phyloP scores from a whole-genome alignment of 2,329 filamentous ascomycete species.

The Fusarium hainanense region DNA sequence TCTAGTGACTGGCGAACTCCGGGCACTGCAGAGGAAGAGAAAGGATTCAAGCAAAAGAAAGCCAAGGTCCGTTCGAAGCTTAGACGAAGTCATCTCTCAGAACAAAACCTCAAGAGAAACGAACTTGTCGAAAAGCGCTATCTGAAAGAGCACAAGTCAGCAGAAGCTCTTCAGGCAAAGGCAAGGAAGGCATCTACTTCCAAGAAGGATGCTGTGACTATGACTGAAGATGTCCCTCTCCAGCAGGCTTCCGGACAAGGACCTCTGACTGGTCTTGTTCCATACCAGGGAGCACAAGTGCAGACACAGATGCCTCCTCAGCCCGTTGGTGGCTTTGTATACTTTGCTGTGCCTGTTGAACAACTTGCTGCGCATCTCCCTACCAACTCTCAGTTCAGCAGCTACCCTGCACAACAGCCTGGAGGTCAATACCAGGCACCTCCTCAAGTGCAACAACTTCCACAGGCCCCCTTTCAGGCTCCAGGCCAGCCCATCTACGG shows the following conservation, averaged over 20 bases:
- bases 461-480: neutral
- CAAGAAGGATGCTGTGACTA: slow-evolving; percentile 11
- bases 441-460: neutral
- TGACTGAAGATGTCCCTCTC: neutral
- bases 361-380: neutral
- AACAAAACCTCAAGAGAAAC: slow-evolving; percentile 29
- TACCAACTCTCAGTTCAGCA: neutral
- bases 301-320: slow-evolving; percentile 4
- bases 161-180: neutral
- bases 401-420: neutral
- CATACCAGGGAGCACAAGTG: neutral
- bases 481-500: neutral
- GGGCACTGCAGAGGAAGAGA: slow-evolving; percentile 15
- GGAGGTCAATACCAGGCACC: neutral
- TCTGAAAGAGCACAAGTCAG: neutral
- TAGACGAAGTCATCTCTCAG: slow-evolving; percentile 8
- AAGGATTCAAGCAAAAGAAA: neutral
- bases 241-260: neutral
- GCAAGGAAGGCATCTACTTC: neutral
- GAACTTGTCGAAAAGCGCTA: neutral
- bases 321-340: neutral
- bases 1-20: slow-evolving; percentile 11
- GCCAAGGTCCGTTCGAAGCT: neutral
- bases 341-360: neutral
- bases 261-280: neutral